A percentile compares a stretch with the other conserved stretches of the same genome.
phyloP scores from a whole-genome alignment of 176 grass and related monocot species.

The Bromus sterilis region DNA sequence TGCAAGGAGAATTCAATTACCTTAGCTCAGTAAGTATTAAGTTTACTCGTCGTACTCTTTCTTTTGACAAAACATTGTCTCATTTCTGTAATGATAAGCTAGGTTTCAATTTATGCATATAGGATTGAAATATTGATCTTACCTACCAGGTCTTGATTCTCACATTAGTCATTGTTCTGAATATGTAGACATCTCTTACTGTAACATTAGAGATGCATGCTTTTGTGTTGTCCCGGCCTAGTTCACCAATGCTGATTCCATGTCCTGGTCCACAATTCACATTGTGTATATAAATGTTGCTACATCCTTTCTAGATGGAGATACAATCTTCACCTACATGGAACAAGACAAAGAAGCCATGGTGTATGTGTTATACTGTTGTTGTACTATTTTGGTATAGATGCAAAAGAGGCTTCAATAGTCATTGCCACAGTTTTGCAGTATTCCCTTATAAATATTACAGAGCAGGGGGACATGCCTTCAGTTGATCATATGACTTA shows the following conservation, averaged over 20 bases:
- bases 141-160: slow-evolving; percentile 99
- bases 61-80: background rate
- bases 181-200: slow-evolving; percentile 77
- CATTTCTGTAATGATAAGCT: background rate
- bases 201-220: slow-evolving; percentile 97
- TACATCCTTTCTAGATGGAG: slow-evolving; percentile 95
- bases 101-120: too few relatives aligned
- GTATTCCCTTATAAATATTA: slow-evolving; percentile 4
- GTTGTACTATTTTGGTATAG: slow-evolving; percentile 4
- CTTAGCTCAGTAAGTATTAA: slow-evolving; percentile 18
- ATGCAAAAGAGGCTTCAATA: background rate
- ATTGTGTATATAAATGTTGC: slow-evolving; percentile 82
- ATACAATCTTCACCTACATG: slow-evolving; percentile 79
- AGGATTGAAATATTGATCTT: slow-evolving; percentile 17
- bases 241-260: slow-evolving; percentile 93
- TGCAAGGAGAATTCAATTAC: slow-evolving; percentile 29
- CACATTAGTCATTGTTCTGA: slow-evolving; percentile 82
- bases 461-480: slow-evolving; percentile 12
- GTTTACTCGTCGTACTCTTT: background rate
- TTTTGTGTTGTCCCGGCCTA: slow-evolving; percentile 91
- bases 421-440: background rate
- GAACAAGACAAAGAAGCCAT: slow-evolving; percentile 16
- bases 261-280: slow-evolving; percentile 95
- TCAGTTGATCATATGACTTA: slow-evolving; percentile 15
- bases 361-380: background rate